Conservation (phyloP, 768 basidiomycete species). For the Gymnopilus junonius region DNA sequence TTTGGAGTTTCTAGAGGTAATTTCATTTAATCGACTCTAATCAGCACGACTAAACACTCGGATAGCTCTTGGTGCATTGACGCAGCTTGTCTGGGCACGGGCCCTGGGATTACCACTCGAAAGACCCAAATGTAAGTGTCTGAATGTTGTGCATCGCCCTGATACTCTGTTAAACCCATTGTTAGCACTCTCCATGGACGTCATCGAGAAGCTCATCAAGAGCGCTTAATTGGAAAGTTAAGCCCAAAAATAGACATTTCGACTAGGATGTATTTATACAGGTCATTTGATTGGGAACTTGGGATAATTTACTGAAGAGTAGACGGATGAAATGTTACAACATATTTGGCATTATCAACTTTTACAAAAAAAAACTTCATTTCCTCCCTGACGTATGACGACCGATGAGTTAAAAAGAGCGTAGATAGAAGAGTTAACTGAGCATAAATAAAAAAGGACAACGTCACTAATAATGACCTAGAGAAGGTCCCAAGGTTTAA, state of each 20-base stretch:
- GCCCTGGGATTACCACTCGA: constrained; percentile 87
- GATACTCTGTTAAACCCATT: not conserved
- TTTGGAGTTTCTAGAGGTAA: constrained; percentile 93
- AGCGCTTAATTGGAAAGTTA: constrained; percentile 11
- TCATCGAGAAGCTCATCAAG: constrained; percentile 60
- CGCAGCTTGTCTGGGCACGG: constrained; percentile 90
- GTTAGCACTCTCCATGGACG: constrained; percentile 80
- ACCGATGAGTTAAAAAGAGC: not conserved
- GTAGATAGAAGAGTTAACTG: not conserved
- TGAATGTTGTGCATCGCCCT: not conserved
- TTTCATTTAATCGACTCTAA: constrained; percentile 13
- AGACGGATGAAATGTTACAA: constrained; percentile 11
- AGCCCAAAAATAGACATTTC: constrained; percentile 2
- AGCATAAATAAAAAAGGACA: constrained; percentile 9
- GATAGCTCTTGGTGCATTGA: constrained; percentile 78
- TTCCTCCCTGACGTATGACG: not conserved
- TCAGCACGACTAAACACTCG: constrained; percentile 3
- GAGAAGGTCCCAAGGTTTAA: constrained; percentile 5
- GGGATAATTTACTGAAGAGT: not conserved
- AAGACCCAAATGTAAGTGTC: constrained; percentile 80
- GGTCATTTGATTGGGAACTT: not conserved
- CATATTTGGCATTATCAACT: constrained; percentile 6
- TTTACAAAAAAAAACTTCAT: constrained; percentile 4
- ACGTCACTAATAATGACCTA: not conserved
- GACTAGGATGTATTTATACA: constrained; percentile 6